These are phyloP conservation scores for Pseudogymnoascus sp. DNA, from an alignment of 2,329 filamentous ascomycete species.

Conservation along the genomic window DNA sequence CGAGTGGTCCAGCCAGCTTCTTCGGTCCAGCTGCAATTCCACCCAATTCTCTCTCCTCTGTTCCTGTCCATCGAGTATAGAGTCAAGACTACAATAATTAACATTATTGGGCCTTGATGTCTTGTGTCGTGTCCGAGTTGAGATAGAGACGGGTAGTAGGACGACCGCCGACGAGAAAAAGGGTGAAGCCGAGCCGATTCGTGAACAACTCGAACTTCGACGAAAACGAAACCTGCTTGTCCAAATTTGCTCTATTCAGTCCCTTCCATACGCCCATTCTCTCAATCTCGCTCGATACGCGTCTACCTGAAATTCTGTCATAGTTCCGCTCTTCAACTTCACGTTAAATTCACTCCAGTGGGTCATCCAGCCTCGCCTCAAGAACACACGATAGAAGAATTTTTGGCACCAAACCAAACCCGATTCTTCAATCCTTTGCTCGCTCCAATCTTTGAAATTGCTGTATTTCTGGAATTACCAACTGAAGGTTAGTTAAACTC, in stretches of 20 bases:
- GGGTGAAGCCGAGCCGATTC: slow-evolving; percentile 3
- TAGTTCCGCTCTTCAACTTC: slow-evolving; percentile 4
- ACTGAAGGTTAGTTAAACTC: not conserved
- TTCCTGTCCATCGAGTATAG: not conserved
- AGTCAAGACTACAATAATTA: not conserved
- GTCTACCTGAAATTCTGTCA: slow-evolving; percentile 2
- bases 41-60: not conserved
- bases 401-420: not conserved
- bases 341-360: slow-evolving; percentile 8
- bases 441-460: not conserved
- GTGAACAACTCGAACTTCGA: not conserved
- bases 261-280: slow-evolving; percentile 8
- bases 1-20: slow-evolving; percentile 3
- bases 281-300: not conserved
- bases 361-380: slow-evolving; percentile 8
- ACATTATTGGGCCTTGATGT: slow-evolving; percentile 6
- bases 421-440: slow-evolving; percentile 5
- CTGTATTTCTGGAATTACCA: not conserved
- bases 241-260: not conserved
- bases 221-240: not conserved
- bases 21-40: not conserved
- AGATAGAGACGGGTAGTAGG: slow-evolving; percentile 7
- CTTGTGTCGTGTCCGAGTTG: slow-evolving; percentile 8
- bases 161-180: not conserved
- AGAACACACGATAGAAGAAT: slow-evolving; percentile 7